Base-by-base conservation (phyloP, 2,329 filamentous ascomycete genomes). In the Elsinoe batatas region DNA sequence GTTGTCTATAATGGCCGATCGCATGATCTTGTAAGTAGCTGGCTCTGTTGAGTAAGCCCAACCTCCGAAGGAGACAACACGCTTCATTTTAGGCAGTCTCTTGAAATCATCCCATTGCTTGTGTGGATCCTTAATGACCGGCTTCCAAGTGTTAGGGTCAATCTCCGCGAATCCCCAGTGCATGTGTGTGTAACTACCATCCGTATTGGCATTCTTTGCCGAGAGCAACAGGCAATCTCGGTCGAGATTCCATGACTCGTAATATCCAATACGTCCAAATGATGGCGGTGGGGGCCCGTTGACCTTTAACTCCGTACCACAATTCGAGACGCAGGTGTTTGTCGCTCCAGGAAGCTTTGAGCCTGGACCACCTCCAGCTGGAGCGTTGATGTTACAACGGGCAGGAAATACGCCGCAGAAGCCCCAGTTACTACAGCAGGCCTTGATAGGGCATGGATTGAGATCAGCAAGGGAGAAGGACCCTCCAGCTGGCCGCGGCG, bases 41-140 rank as follows among this genome's bases (percentile, higher is more conserved):
- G 67, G 63, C 1, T 65, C 62, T 0, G 73, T 75, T 0, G 68
- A 73, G 57, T 72, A 71, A 17, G 62, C 64, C 75, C 74, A 76
- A 20, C 74, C 74, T 18, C 74, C 73, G 59, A 77, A 70, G 0
- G 71, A 70, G 6, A 76, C 30, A 36, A 77, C 70, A n/a, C 60
- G 62, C 58, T 75, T 72, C 40, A 44, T 20, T 5, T 22, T 13
- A 15, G n/a, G 15, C 3, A 44, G 15, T 13, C 12, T 7, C 20
- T 44, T 44, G 40, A 44, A 44, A n/a, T 38, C 17, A 10, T n/a
- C 5, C 36, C 36, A 38, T 18, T n/a, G 36, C 3, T 38, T 38
- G 17, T 38, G 17, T 38, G 42, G 7, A 11, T 30, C 42, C n/a
- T 30, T 22, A 2, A 46, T 30, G 22, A 20, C 22, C 10, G 32